phyloP scores from a whole-genome alignment of 768 basidiomycete genomes.

The Podaxis sp. region DNA sequence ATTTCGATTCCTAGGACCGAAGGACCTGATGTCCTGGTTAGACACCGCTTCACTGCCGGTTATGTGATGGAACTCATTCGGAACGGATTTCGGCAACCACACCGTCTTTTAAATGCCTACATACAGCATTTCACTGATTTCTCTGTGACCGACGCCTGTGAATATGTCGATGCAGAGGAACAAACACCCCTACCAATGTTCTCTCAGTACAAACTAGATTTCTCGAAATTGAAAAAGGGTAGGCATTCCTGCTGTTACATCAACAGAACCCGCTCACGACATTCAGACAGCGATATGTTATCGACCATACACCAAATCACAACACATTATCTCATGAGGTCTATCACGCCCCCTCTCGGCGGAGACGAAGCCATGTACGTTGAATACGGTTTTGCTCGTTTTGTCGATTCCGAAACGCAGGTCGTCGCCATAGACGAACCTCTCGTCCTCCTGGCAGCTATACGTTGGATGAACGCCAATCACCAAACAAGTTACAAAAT shows the following conservation, averaged over 20 bases:
- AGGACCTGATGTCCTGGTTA: conserved; percentile 13
- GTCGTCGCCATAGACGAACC: conserved; percentile 39
- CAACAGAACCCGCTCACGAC: not conserved
- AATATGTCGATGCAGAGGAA: conserved; percentile 26
- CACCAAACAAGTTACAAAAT: conserved; percentile 31
- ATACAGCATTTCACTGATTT: conserved; percentile 36
- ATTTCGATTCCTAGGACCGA: not conserved
- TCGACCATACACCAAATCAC: conserved; percentile 33
- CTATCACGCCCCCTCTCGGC: conserved; percentile 32
- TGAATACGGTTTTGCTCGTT: conserved; percentile 42
- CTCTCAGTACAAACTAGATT: conserved; percentile 35
- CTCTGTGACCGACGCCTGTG: conserved; percentile 31
- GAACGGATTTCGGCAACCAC: conserved; percentile 34
- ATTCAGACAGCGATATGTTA: conserved; percentile 31
- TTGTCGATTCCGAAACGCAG: conserved; percentile 33
- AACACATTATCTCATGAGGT: conserved; percentile 38
- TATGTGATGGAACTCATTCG: conserved; percentile 36
- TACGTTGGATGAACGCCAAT: conserved; percentile 35
- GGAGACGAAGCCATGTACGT: conserved; percentile 36
- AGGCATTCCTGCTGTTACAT: conserved; percentile 7
- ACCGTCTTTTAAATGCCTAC: conserved; percentile 36
- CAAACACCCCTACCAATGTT: conserved; percentile 24
- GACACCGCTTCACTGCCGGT: conserved; percentile 43
- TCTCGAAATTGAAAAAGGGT: conserved; percentile 39
- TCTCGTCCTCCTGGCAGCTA: conserved; percentile 38